Evolutionary conservation across 2,329 filamentous ascomycete genomes (phyloP), one percentile per base, ranked within the genome.

Genomic region (Aspergillus sp.): DNA sequence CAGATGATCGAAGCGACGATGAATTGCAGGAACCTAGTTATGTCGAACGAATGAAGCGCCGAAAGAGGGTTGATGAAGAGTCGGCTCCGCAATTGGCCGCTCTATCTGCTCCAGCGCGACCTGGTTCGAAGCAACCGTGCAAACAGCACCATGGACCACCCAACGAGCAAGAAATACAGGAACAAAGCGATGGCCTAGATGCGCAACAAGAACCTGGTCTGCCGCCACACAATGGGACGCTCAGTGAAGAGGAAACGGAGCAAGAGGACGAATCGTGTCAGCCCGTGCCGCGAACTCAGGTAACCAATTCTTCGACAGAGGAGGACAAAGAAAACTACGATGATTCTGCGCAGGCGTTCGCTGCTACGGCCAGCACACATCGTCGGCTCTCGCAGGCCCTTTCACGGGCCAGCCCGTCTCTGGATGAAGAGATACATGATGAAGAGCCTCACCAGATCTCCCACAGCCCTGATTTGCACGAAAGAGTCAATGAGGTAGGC

Each of bases 271-370:
- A 39, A 7, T 4, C 26, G 5, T 39, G 27, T 26, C 52, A 57
- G 28, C 57, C 59, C 36, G 52, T 61, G 0, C 55, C 53, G 7
- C 57, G 55, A 40, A 62, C 61, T 38, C 64, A 64, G 42, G 56
- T 61, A 4, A 43, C 49, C 26, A 53, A 60, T 39, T 54, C 58
- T 9, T 58, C 65, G 7, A 59, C 57, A 7, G 71, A 73, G 35
- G 72, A 74, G 48, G 66, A 74, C 49, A 74, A 75, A 52, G 72
- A 74, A 52, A 74, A 74, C 43, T 63, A 65, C 45, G 56, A 65
- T 29, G 60, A 57, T 38, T 53, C 57, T 27, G 46, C 57, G 34
- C 55, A 61, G 29, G 50, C 58, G 27, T 56, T 63, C 3, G 55
- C 57, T 47, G 61, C 63, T 7, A 57, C 64, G 3, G 54, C 59